Evolutionary conservation across 345 rosid species (phyloP), one percentile per base, ranked within the genome.

Genomic region (Draba incana): DNA sequence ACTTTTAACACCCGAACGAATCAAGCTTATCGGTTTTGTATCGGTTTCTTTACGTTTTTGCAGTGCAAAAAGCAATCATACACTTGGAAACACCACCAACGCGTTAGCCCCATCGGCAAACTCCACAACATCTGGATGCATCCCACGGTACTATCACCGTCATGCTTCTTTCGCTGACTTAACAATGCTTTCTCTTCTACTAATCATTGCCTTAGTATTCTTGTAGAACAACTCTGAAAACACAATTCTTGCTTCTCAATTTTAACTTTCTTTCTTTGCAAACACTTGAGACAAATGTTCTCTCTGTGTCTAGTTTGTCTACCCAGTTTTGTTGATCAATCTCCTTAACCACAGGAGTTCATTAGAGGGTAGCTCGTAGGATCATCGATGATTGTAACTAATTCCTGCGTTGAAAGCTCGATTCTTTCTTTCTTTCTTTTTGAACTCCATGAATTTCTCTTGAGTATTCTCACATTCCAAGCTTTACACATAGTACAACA

Each of bases 51-150:
- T 37, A 28, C 20, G 2, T 54, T 47, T 20, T 60, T 84, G 82
- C 66, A 91, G 99, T 69, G 69, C 66, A 14, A 85, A 91, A 66
- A 81, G 87, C 83, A 91, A 89, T 57, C 79, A 81, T 72, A 89
- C 96, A 56, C 58, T 78, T 13, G 79, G 79, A 42, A 91, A 91
- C 37, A 74, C 76, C 70, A 88, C 99, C 60, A 84, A 88, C 16
- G 77, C 86, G 3, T 70, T 85, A 42, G 97, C 92, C 7, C 96
- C 99, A 27, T 93, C 97, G 0, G 77, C 95, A n/a, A 87, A 91
- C 74, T 78, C 95, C 2, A 78, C 96, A 7, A 79, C 68, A 52
- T 87, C 95, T 3, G 88, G 86, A 41, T 77, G 83, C 71, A 31
- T 69, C 51, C 45, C 81, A 14, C 66, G 48, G 41, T 61, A 74